A percentile compares a stretch with the other conserved stretches of the same genome.
Conservation (phyloP, 1,284 basidiomycete species). For the Tylopilus sp. region DNA sequence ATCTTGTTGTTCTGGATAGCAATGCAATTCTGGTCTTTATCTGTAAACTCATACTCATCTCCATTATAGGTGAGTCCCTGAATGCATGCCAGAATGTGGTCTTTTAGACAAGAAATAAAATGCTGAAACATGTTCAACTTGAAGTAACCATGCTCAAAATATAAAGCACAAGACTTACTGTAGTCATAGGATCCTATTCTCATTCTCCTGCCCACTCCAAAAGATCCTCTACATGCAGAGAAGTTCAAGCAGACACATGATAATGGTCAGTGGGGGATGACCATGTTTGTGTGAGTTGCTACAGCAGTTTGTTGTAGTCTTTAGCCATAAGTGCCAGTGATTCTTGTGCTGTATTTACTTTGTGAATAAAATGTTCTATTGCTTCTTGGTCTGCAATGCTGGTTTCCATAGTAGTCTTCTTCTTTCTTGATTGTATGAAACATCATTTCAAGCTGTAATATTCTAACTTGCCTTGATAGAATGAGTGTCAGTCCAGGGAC, state of each 20-base stretch:
- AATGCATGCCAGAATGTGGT: slow-evolving; percentile 41
- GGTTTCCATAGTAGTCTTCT: neutral
- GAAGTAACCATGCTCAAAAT: too few relatives aligned
- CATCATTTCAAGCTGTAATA: neutral
- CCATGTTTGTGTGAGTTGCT: neutral
- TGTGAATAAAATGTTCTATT: neutral
- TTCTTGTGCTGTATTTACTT: neutral
- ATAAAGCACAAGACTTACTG: too few relatives aligned
- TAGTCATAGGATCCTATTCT: too few relatives aligned
- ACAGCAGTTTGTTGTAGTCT: too few relatives aligned
- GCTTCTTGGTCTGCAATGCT: slow-evolving; percentile 8
- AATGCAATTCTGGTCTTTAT: slow-evolving; percentile 31
- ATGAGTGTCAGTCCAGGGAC: too few relatives aligned
- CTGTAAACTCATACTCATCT: slow-evolving; percentile 41
- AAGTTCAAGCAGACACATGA: too few relatives aligned
- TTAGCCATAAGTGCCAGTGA: neutral
- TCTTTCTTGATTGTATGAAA: neutral
- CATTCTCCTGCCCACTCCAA: neutral
- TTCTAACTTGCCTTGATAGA: slow-evolving; percentile 11
- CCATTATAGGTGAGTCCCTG: slow-evolving; percentile 36
- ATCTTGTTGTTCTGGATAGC: slow-evolving; percentile 20
- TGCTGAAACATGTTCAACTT: slow-evolving; percentile 5
- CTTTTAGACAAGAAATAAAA: slow-evolving; percentile 41
- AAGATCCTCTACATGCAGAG: neutral
- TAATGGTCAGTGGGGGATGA: neutral